Base-by-base conservation (phyloP, 108 stramenopile genomes). In the Nitzschia inconspicua region DNA sequence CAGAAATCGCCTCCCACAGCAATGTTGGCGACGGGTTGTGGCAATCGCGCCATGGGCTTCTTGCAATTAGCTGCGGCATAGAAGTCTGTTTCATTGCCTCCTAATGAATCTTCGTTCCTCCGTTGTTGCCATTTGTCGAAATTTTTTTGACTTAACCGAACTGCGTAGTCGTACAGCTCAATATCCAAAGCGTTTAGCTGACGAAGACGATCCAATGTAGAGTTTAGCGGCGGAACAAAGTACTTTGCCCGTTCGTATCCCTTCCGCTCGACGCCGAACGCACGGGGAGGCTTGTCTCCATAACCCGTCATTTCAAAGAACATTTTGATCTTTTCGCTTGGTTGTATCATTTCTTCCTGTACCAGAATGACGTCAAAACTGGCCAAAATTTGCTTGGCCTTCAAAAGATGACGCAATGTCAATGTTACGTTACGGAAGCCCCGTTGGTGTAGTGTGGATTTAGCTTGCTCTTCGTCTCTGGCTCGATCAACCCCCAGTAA, bases 151-250 rank as follows among this genome's bases (percentile, higher is more conserved):
- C 59, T 60, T 6, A 60, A 29, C 25, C 47, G 6, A 6, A 25
- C 26, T 16, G 66, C 66, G 20, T 67, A 67, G 7, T 58, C 44
- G 44, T 67, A 67, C 1, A 67, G 44, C 11, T 67, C 53, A 14
- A 67, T 57, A 22, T 67, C 66, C 22, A 67, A 47, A n/a, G 16
- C 19, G 41, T 67, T 67, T 7, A 29, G 36, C 35, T 58, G 24
- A 8, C 18, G 20, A 18, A 49, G 26, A 18, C n/a, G 18, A 14
- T 23, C 20, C 2, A 18, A 23, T 23, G 23, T 27, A 18, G 26
- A 24, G 4, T 49, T 27, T n/a, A 27, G 1, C 48, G 48, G 48
- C n/a, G 3, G 1, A n/a, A 23, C 18, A 3, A 23, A 23, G 3
- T 24, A 18, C 26, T 23, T 27, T 18, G 48, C n/a, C 3, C 48